Percentiles rank a stretch among this genome's conserved stretches.
Evolutionary conservation across 208 protist genomes (phyloP).

Genomic region (Leptomonas pyrrhocoris): DNA sequence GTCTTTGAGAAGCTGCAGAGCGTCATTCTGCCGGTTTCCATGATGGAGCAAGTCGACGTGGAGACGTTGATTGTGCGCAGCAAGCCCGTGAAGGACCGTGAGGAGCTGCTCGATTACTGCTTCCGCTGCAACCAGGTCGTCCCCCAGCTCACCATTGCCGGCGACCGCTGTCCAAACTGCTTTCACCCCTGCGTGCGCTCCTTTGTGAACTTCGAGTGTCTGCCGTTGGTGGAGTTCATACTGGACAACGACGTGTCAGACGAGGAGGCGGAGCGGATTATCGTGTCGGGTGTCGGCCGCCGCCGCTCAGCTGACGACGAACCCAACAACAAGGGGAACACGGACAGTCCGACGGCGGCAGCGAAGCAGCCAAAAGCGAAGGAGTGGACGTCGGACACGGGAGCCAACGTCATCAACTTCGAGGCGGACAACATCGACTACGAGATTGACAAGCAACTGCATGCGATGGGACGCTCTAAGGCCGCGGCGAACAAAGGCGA

Average conservation of each 20-base stretch:
- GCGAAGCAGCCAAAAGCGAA: conserved; percentile 13
- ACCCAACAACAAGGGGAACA: conserved; percentile 12
- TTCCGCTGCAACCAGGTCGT: conserved; percentile 92
- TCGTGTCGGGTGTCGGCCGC: conserved; percentile 65
- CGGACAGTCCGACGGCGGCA: background rate
- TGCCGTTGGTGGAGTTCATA: conserved; percentile 95
- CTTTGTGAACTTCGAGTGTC: conserved; percentile 89
- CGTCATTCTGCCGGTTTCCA: conserved; percentile 79
- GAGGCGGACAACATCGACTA: conserved; percentile 89
- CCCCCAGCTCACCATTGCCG: conserved; percentile 77
- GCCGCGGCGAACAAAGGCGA: conserved; percentile 64
- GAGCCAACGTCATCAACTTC: conserved; percentile 90
- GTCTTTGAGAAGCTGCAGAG: conserved; percentile 90
- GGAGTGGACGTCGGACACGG: conserved; percentile 66
- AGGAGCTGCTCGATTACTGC: conserved; percentile 93
- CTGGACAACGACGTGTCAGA: conserved; percentile 86
- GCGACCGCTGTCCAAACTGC: conserved; percentile 91
- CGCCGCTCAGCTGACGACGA: conserved; percentile 33
- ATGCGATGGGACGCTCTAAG: conserved; percentile 73
- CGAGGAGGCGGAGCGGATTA: conserved; percentile 87
- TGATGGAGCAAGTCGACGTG: conserved; percentile 92
- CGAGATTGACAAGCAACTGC: conserved; percentile 82
- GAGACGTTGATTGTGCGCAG: conserved; percentile 88
- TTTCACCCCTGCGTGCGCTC: conserved; percentile 93
- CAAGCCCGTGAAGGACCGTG: conserved; percentile 85